phyloP scores from a whole-genome alignment of 805 yeast genomes.

The Wickerhamomyces bisporus region DNA sequence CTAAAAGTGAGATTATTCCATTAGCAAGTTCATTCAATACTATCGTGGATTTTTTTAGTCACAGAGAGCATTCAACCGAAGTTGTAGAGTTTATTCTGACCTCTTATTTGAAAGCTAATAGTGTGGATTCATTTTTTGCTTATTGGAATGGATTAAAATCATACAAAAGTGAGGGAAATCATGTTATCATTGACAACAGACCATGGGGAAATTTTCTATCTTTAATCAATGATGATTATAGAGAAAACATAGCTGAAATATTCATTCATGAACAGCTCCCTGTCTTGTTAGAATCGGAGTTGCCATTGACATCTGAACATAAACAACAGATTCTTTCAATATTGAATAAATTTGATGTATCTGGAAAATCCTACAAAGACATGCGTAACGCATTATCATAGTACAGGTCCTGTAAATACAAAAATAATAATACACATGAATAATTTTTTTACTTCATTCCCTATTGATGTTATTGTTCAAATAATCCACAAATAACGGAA shows the following conservation, averaged over 20 bases:
- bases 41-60: conserved; percentile 10
- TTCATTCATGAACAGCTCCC: conserved; percentile 11
- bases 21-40: conserved; percentile 9
- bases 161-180: background rate
- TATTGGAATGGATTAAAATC: conserved; percentile 15
- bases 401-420: conserved; percentile 5
- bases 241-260: conserved; percentile 12
- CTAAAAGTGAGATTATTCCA: conserved; percentile 7
- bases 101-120: conserved; percentile 16
- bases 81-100: conserved; percentile 15
- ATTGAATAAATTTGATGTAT: conserved; percentile 12
- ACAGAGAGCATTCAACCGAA: conserved; percentile 2
- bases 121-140: conserved; percentile 11
- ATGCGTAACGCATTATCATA: conserved; percentile 5
- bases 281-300: conserved; percentile 5
- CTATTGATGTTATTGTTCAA: conserved; percentile 47
- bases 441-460: conserved; percentile 15
- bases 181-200: conserved; percentile 13
- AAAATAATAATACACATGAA: background rate
- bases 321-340: conserved; percentile 3
- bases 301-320: conserved; percentile 1
- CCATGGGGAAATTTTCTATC: conserved; percentile 18
- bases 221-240: conserved; percentile 9
- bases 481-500: conserved; percentile 72
- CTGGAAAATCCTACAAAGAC: conserved; percentile 9